Base-by-base conservation (phyloP, 179 eudicot genomes). In the Actinidia chinensis region DNA sequence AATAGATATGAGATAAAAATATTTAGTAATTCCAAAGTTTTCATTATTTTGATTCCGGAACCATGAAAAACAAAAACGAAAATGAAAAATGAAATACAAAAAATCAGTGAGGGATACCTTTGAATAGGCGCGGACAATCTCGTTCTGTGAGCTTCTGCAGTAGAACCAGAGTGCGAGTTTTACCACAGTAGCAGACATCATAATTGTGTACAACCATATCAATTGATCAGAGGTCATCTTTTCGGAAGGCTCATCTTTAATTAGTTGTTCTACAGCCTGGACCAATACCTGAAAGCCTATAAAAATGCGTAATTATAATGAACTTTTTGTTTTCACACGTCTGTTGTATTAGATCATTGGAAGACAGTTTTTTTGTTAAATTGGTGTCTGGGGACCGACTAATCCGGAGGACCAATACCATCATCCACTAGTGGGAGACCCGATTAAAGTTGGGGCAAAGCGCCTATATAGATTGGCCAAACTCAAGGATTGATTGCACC, bases 121-220 rank as follows among this genome's bases (percentile, higher is more conserved):
- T 25, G 97, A 98, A 81, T 93, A 95, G 64, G 99, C 98, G 23
- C 98, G 98, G 20, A 95, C 98, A 43, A 95, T 95, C 70, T 91
- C 83, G 74, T 86, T 91, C 71, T 91, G 82, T 3, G 98, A 93
- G 80, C 85, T 89, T 85, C 82, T 93, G 86, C 99, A 95, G 81
- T 95, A 95, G 43, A 95, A 50, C 88, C 91, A 95, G 22, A 95
- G 90, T 15, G 52, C 83, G 74, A 93, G 79, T 83, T 95, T 95
- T 28, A 95, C 91, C 2, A 79, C 88, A 6, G 94, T 86, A 36
- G 99, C 98, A 12, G 90, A 33, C 79, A 91, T 52, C 99, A 95
- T 93, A 33, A 95, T 92, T 52, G 79, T 66, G 73, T 84, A 95
- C 74, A 95, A 81, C 99, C 99, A 95, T 58, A 88, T 20, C 55